Percentiles rank a stretch among this genome's conserved stretches.
Evolutionary conservation across 208 protist species (phyloP).

Genomic region (Phytomonas serpens): DNA sequence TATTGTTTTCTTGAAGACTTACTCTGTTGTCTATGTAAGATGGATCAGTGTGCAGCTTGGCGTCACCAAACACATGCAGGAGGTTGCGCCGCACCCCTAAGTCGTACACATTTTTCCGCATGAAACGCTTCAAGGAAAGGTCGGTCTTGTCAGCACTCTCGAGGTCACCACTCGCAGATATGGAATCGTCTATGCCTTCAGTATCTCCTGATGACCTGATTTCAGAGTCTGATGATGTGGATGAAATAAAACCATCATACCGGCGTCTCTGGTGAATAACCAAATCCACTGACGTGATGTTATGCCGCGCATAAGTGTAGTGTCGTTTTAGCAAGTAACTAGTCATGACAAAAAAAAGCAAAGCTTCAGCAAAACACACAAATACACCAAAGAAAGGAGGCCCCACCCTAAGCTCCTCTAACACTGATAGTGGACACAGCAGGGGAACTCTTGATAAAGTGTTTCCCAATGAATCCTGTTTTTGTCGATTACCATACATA

Average conservation of each 20-base stretch:
- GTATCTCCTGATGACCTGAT: neutral
- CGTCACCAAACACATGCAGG: constrained; percentile 83
- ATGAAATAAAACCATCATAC: neutral
- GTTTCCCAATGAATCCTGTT: neutral
- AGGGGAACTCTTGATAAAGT: constrained; percentile 13
- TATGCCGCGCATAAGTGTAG: constrained; percentile 62
- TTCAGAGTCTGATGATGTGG: neutral
- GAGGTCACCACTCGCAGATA: constrained; percentile 4
- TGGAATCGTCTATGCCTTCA: neutral
- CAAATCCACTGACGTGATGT: constrained; percentile 80
- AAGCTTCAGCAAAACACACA: constrained; percentile 47
- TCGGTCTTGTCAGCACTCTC: constrained; percentile 10
- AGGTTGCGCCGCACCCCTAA: constrained; percentile 69
- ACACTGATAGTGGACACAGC: constrained; percentile 16
- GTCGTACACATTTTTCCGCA: constrained; percentile 64
- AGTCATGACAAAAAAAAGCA: constrained; percentile 73
- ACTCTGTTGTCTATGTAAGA: neutral
- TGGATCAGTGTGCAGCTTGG: constrained; percentile 12
- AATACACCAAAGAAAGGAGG: constrained; percentile 68
- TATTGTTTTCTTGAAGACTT: constrained; percentile 4
- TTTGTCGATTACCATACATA: neutral
- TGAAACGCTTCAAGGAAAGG: constrained; percentile 17
- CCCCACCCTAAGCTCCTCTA: constrained; percentile 52
- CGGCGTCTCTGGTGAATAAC: constrained; percentile 34
- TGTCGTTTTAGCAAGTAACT: constrained; percentile 55